Evolutionary conservation across 345 rosid species (phyloP).

Genomic region (Excoecaria cochinchinensis): DNA sequence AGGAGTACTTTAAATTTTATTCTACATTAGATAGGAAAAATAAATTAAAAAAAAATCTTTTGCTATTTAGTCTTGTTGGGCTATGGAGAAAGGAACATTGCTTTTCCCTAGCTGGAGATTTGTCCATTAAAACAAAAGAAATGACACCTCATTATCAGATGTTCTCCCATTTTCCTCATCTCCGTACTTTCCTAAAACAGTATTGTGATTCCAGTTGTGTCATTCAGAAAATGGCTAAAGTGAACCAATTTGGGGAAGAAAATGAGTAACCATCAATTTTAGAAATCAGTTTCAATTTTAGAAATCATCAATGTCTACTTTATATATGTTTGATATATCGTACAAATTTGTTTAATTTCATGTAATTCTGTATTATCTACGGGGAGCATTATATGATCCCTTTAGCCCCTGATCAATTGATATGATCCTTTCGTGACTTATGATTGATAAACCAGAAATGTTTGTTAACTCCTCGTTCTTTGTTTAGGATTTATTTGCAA

Average conservation of each 20-base stretch:
- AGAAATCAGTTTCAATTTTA: background rate
- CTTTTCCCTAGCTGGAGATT: background rate
- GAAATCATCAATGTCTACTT: background rate
- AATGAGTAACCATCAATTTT: background rate
- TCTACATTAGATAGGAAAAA: background rate
- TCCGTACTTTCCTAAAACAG: too few species aligned
- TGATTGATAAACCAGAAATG: background rate
- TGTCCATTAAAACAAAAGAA: background rate
- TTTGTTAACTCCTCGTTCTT: constrained; percentile 8
- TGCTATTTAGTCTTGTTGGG: background rate
- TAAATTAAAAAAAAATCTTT: background rate
- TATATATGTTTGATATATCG: background rate
- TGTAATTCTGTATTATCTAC: background rate
- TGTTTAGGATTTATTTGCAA: constrained; percentile 86
- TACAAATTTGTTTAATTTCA: background rate
- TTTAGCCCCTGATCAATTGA: background rate
- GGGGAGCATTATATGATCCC: background rate
- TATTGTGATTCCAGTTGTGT: background rate
- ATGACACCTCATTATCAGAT: background rate
- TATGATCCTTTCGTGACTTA: background rate
- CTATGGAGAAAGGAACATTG: background rate
- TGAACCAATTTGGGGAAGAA: background rate
- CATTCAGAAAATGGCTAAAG: background rate
- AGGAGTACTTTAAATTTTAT: background rate
- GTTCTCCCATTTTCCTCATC: too few species aligned